These are phyloP conservation scores for Calocybe gangraenosa DNA, from an alignment of 768 basidiomycete species.

Conservation along the genomic window DNA sequence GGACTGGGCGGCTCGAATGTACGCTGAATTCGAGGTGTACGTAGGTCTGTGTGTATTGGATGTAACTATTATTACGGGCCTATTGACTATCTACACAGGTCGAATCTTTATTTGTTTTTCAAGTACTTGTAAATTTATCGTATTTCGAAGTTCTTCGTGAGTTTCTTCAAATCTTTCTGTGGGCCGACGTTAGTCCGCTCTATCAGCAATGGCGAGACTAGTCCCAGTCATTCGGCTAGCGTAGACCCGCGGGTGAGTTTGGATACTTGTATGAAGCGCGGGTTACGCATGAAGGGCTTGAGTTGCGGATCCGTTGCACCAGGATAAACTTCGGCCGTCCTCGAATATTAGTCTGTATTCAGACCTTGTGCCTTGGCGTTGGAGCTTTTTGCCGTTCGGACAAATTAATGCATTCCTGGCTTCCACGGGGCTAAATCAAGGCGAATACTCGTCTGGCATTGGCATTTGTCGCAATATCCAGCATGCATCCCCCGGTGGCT, in stretches of 20 bases:
- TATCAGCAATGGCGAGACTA: background rate
- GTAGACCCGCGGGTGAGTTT: no score
- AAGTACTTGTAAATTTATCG: background rate
- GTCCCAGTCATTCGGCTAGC: no score
- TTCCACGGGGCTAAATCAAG: constrained; percentile 12
- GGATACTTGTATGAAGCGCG: constrained; percentile 1
- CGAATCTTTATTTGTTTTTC: background rate
- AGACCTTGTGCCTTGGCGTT: constrained; percentile 3
- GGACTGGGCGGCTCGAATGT: constrained; percentile 77
- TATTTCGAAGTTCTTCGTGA: background rate
- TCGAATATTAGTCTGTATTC: background rate
- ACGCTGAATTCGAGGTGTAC: constrained; percentile 36
- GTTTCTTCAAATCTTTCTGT: background rate
- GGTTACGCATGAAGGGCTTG: background rate
- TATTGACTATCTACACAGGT: background rate
- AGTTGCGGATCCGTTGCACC: no score
- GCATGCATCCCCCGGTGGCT: no score
- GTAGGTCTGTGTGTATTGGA: background rate
- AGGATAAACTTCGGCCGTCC: constrained; percentile 21
- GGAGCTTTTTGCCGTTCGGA: constrained; percentile 5
- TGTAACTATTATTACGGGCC: background rate
- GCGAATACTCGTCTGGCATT: constrained; percentile 14
- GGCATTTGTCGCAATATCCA: no score
- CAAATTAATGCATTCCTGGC: constrained; percentile 5
- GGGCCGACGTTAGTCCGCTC: constrained; percentile 7